phyloP scores from a whole-genome alignment of 1,284 basidiomycete genomes.

The Ceratobasidium sp. region DNA sequence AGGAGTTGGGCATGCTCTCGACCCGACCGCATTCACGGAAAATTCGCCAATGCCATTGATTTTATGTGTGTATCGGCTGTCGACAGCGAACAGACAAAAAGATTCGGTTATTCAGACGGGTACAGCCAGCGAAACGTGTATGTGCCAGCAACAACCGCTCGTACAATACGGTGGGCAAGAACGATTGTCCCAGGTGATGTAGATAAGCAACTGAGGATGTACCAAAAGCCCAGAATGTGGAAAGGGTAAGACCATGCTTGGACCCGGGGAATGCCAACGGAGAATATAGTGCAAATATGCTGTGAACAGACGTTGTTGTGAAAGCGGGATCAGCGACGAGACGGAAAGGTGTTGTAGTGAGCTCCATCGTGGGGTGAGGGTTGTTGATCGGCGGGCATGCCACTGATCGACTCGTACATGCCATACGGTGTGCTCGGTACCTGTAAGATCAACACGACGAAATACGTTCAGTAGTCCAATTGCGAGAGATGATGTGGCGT shows the following conservation, averaged over 20 bases:
- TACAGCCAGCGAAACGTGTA: conserved; percentile 3
- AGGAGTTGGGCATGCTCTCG: not conserved
- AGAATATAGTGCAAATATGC: conserved; percentile 1
- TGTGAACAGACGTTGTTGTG: not conserved
- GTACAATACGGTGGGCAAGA: conserved; percentile 38
- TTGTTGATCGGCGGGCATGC: conserved; percentile 24
- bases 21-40: too few species aligned
- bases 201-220: conserved; percentile 2
- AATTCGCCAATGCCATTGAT: not conserved
- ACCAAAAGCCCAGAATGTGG: not conserved
- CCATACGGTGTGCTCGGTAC: conserved; percentile 26
- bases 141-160: conserved; percentile 1
- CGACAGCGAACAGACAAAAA: not conserved
- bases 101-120: conserved; percentile 2
- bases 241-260: conserved; percentile 1
- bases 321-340: conserved; percentile 15
- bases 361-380: conserved; percentile 18
- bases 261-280: not conserved
- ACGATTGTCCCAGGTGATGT: conserved; percentile 40
- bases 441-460: not conserved
- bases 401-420: conserved; percentile 28
- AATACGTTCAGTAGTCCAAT: not conserved
- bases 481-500: not conserved
- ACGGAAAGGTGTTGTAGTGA: conserved; percentile 17
- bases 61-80: not conserved